phyloP scores from a whole-genome alignment of 2,329 filamentous ascomycete species.

The Cryphonectria naterciae region DNA sequence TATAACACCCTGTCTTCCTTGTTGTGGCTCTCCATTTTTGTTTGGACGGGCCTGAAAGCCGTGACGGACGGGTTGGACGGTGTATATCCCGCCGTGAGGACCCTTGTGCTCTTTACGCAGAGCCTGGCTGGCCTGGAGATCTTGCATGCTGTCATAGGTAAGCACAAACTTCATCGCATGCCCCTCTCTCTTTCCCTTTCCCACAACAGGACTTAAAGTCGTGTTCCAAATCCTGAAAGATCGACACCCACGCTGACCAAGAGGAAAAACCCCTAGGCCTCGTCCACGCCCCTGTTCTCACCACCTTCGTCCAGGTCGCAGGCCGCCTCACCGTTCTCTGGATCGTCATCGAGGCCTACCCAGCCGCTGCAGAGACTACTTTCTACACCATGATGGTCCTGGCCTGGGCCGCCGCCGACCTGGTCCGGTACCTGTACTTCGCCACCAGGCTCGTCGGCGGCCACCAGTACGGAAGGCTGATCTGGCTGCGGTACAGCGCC shows the following conservation, averaged over 20 bases:
- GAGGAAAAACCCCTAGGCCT: conserved; percentile 14
- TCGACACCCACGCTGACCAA: neutral
- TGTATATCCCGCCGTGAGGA: conserved; percentile 21
- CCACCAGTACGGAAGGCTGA: conserved; percentile 23
- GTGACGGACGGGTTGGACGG: conserved; percentile 12
- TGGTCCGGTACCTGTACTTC: conserved; percentile 27
- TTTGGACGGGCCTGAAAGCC: conserved; percentile 15
- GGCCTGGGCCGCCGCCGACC: conserved; percentile 24
- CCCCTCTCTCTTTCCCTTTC: no score
- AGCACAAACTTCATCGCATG: neutral
- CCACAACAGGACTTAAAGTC: no score
- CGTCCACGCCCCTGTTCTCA: conserved; percentile 25
- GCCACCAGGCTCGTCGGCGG: conserved; percentile 26
- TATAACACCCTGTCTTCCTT: conserved; percentile 24
- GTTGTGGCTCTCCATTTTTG: conserved; percentile 21
- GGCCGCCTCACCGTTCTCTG: conserved; percentile 27
- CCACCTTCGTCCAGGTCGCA: conserved; percentile 25
- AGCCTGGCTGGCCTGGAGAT: conserved; percentile 23
- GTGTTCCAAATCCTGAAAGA: neutral
- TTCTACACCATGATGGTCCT: conserved; percentile 23
- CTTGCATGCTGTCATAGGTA: conserved; percentile 22
- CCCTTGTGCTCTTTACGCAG: conserved; percentile 25
- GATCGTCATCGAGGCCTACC: conserved; percentile 27
- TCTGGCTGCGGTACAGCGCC: conserved; percentile 28
- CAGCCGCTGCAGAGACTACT: conserved; percentile 11